Evolutionary conservation across 768 basidiomycete genomes (phyloP).

Genomic region (Polyporus arcularius): DNA sequence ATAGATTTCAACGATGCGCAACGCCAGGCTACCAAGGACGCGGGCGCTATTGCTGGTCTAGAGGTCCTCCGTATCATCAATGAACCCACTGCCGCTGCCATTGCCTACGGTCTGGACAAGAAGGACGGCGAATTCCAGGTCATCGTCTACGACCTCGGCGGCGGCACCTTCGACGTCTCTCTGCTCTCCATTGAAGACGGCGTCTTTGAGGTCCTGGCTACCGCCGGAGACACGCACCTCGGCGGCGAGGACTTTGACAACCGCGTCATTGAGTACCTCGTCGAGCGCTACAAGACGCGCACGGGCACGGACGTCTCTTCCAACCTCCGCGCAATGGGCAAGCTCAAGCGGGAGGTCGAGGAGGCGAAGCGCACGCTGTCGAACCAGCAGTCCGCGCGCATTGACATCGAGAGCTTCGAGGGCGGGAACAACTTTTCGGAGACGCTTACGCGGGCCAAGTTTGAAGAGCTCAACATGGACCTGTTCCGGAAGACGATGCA

Average conservation of each 20-base stretch:
- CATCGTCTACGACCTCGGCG: slow-evolving; percentile 58
- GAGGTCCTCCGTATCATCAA: slow-evolving; percentile 47
- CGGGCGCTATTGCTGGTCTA: slow-evolving; percentile 46
- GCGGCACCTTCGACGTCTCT: slow-evolving; percentile 62
- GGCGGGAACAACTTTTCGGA: slow-evolving; percentile 94
- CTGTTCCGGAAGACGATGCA: slow-evolving; percentile 98
- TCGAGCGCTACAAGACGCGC: slow-evolving; percentile 66
- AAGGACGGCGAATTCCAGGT: slow-evolving; percentile 47
- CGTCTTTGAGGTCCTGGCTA: slow-evolving; percentile 57
- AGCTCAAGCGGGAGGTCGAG: slow-evolving; percentile 69
- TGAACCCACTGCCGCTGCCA: slow-evolving; percentile 49
- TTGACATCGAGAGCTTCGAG: slow-evolving; percentile 91
- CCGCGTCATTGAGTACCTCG: slow-evolving; percentile 66
- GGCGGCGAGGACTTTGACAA: slow-evolving; percentile 54
- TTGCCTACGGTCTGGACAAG: slow-evolving; percentile 49
- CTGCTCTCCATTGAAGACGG: slow-evolving; percentile 60
- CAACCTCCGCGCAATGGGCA: slow-evolving; percentile 63
- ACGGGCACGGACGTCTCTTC: slow-evolving; percentile 56
- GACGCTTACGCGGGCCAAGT: slow-evolving; percentile 94
- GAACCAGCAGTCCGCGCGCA: slow-evolving; percentile 83
- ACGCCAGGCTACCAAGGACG: slow-evolving; percentile 48
- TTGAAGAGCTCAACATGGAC: slow-evolving; percentile 96
- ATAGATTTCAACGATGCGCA: slow-evolving; percentile 49
- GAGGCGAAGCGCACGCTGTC: slow-evolving; percentile 68
- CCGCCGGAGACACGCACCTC: slow-evolving; percentile 61